Percentiles rank a stretch among this genome's conserved stretches.
phyloP scores from a whole-genome alignment of 257 asterid genomes.

The Ligustrum vulgare region DNA sequence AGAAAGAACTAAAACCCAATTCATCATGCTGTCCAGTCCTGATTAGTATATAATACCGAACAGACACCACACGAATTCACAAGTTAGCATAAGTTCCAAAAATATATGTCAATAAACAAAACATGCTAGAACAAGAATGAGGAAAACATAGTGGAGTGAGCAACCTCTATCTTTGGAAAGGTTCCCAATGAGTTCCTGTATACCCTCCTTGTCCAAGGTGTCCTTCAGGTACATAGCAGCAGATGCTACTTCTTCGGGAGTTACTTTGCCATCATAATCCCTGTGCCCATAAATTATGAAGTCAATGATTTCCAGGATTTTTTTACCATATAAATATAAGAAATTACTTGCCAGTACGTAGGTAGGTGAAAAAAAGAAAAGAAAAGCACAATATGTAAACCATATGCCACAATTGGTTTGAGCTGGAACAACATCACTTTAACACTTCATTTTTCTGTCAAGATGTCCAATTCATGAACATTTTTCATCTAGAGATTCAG shows the following conservation, averaged over 20 bases:
- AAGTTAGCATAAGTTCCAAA: slow-evolving; percentile 10
- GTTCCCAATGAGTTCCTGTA: slow-evolving; percentile 75
- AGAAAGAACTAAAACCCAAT: not conserved
- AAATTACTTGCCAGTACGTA: not conserved
- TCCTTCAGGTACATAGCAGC: slow-evolving; percentile 93
- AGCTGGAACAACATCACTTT: not conserved
- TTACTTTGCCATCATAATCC: slow-evolving; percentile 97
- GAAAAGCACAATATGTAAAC: not conserved
- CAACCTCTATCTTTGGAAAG: slow-evolving; percentile 94
- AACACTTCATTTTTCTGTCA: slow-evolving; percentile 2
- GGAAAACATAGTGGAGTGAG: slow-evolving; percentile 22
- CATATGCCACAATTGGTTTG: not conserved
- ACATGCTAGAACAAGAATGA: slow-evolving; percentile 15
- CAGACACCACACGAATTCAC: not conserved
- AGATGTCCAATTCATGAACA: not conserved
- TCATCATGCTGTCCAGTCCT: not conserved
- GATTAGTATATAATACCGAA: not conserved
- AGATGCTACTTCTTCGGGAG: slow-evolving; percentile 95
- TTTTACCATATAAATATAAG: slow-evolving; percentile 7
- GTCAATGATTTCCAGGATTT: slow-evolving; percentile 11
- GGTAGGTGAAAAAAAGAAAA: not conserved
- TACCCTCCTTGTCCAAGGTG: slow-evolving; percentile 89
- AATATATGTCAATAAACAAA: not conserved
- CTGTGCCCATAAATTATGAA: slow-evolving; percentile 33
- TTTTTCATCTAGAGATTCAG: not conserved